A percentile compares a stretch with the other conserved stretches of the same genome.
Evolutionary conservation across 192 early-diverging fungal genomes (phyloP).

Genomic region (Coemansia sp.): DNA sequence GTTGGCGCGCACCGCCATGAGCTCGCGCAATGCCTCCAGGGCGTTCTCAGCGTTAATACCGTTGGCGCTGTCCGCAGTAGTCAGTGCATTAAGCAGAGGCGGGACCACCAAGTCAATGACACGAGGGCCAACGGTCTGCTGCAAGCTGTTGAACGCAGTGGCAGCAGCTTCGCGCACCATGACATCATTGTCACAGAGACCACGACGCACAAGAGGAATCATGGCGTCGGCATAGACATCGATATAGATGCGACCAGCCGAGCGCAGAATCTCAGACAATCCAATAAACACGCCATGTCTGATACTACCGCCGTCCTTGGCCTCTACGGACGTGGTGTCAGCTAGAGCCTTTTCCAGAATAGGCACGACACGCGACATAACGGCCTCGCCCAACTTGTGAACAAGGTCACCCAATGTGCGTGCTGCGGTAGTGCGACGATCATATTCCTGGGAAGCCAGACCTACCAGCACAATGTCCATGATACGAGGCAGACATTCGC

Average conservation of each 20-base stretch:
- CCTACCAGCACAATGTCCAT: slow-evolving; percentile 88
- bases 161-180: slow-evolving; percentile 94
- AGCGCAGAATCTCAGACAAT: slow-evolving; percentile 85
- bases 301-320: slow-evolving; percentile 59
- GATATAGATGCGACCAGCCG: slow-evolving; percentile 77
- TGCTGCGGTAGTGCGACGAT: slow-evolving; percentile 82
- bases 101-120: slow-evolving; percentile 94
- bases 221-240: slow-evolving; percentile 84
- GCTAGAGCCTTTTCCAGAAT: slow-evolving; percentile 82
- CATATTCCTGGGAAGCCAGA: slow-evolving; percentile 71
- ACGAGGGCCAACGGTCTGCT: slow-evolving; percentile 85
- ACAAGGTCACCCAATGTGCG: slow-evolving; percentile 93
- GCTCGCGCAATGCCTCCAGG: slow-evolving; percentile 92
- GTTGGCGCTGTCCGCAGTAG: slow-evolving; percentile 21
- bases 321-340: neutral
- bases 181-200: slow-evolving; percentile 79
- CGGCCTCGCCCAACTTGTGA: slow-evolving; percentile 87
- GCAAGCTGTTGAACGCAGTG: slow-evolving; percentile 86
- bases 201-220: slow-evolving; percentile 76
- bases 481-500: slow-evolving; percentile 87
- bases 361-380: slow-evolving; percentile 85
- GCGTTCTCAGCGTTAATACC: slow-evolving; percentile 61
- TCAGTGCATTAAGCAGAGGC: slow-evolving; percentile 76
- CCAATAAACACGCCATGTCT: slow-evolving; percentile 94
- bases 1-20: slow-evolving; percentile 95